A percentile compares a stretch with the other conserved stretches of the same genome.
phyloP scores from a whole-genome alignment of 2,329 filamentous ascomycete genomes.

The Ceratocystis destructans region DNA sequence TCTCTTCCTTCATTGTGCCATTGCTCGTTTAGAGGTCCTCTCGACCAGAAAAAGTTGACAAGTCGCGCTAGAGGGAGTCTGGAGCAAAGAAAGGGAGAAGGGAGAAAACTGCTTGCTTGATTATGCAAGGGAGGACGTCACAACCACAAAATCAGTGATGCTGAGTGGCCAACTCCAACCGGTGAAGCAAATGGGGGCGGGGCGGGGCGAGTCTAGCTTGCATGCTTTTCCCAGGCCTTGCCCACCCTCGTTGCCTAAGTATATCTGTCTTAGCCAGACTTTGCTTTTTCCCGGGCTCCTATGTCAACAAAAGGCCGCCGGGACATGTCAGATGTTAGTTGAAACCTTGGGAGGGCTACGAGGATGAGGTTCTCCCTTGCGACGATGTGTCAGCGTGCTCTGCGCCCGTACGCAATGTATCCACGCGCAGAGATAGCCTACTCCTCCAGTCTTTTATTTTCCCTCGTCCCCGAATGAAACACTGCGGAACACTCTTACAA shows the following conservation, averaged over 20 bases:
- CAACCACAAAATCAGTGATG: neutral
- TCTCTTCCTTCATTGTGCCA: neutral
- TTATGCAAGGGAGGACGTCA: neutral
- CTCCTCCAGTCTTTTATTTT: too few relatives aligned
- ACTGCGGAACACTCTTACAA: neutral
- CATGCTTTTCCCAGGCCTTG: neutral
- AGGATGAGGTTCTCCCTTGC: neutral
- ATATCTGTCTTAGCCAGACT: too few relatives aligned
- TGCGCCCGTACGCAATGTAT: neutral
- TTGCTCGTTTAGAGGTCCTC: neutral
- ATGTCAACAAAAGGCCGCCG: too few relatives aligned
- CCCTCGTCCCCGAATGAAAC: neutral
- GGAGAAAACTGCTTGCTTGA: neutral
- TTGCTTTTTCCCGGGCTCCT: too few relatives aligned
- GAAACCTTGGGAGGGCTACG: neutral
- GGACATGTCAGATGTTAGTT: neutral
- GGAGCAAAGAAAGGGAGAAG: neutral
- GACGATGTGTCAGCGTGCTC: neutral
- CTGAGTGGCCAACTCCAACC: neutral
- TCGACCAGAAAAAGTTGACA: neutral
- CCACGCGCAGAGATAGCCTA: neutral
- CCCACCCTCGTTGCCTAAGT: neutral
- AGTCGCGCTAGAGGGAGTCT: neutral
- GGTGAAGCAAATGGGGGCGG: neutral
- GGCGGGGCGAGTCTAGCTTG: neutral